Evolutionary conservation across 148 eudicot species (phyloP).

Genomic region (Rhododendron kiyosumense): DNA sequence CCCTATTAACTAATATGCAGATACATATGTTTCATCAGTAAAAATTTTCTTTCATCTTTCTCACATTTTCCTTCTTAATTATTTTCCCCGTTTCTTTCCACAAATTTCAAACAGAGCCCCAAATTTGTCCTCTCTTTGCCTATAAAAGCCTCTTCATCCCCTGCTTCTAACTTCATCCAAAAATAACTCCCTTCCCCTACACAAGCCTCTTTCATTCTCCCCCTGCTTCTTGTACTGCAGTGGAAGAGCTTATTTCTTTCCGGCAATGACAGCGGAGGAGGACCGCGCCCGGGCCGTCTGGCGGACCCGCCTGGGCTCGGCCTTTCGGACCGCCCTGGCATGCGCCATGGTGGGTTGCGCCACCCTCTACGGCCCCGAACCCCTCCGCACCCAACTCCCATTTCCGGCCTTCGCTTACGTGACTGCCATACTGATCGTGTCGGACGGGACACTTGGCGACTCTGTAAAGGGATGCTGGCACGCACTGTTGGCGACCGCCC

Average conservation of each 20-base stretch:
- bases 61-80: not conserved
- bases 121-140: not conserved
- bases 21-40: too few relatives aligned
- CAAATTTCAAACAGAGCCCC: not conserved
- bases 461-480: conserved; percentile 40
- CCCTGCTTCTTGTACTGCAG: not conserved
- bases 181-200: not conserved
- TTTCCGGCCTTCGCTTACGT: conserved; percentile 48
- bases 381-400: conserved; percentile 16
- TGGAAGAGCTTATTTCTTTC: not conserved
- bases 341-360: conserved; percentile 37
- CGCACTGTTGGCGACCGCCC: conserved; percentile 36
- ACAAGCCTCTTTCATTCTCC: not conserved
- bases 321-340: conserved; percentile 36
- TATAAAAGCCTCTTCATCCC: not conserved
- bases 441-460: conserved; percentile 39
- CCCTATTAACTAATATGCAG: too few relatives aligned
- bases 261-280: not conserved
- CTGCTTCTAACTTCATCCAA: not conserved
- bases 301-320: conserved; percentile 30
- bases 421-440: conserved; percentile 36
- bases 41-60: too few relatives aligned
- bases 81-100: not conserved
- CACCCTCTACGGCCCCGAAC: conserved; percentile 38
- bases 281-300: conserved; percentile 19